Conservation (phyloP, 352 stramenopile species). For the Pythium scleroteichum region DNA sequence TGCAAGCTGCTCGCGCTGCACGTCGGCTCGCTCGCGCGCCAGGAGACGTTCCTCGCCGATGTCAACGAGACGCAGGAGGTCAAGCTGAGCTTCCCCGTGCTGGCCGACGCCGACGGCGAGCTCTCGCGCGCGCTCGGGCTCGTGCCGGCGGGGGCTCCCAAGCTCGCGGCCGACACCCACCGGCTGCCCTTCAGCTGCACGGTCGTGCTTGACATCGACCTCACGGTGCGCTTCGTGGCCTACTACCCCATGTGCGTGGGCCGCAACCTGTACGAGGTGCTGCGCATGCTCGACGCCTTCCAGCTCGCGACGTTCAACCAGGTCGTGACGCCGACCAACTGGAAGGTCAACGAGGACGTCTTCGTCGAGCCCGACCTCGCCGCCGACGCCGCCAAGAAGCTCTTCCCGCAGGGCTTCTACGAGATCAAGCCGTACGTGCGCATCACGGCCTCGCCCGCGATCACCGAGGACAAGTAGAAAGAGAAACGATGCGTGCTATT, state of each 20-base stretch:
- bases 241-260: constrained; percentile 73
- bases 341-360: constrained; percentile 85
- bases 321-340: constrained; percentile 81
- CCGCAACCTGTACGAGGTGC: constrained; percentile 82
- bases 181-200: constrained; percentile 65
- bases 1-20: constrained; percentile 62
- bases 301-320: constrained; percentile 76
- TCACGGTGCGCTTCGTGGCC: constrained; percentile 60
- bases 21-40: constrained; percentile 39
- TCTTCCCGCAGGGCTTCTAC: constrained; percentile 82
- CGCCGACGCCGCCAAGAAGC: constrained; percentile 63
- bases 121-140: constrained; percentile 63
- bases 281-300: constrained; percentile 67
- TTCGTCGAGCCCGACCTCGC: constrained; percentile 76
- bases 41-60: constrained; percentile 61
- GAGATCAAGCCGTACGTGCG: constrained; percentile 82
- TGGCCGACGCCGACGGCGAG: constrained; percentile 68
- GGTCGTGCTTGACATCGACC: constrained; percentile 71
- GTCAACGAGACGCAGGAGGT: constrained; percentile 84
- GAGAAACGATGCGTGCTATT: constrained; percentile 4
- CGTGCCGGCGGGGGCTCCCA: constrained; percentile 40
- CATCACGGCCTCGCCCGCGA: constrained; percentile 68
- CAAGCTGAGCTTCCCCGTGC: constrained; percentile 68
- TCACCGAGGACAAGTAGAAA: constrained; percentile 54
- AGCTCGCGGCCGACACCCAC: constrained; percentile 51